A percentile compares a stretch with the other conserved stretches of the same genome.
These are phyloP conservation scores for Aegilops tauschii DNA, from an alignment of 176 grass and related monocot genomes.

Conservation along the genomic window DNA sequence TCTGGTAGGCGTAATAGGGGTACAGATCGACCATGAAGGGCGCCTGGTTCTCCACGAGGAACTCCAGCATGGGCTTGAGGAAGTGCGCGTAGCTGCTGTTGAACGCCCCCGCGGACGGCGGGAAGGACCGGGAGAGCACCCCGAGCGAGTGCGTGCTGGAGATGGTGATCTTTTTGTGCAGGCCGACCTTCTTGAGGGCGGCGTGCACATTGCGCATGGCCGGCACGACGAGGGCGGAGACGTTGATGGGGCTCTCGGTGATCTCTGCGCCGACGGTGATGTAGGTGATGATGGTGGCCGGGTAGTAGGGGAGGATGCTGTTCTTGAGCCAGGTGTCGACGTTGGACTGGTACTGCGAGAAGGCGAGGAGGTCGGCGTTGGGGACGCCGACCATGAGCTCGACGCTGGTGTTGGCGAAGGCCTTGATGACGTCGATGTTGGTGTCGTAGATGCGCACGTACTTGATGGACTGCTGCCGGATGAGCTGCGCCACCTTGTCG, in stretches of 20 bases:
- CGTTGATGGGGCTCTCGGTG: conserved; percentile 70
- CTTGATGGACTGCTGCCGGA: conserved; percentile 78
- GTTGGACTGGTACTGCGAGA: conserved; percentile 97
- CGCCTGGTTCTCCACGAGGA: conserved; percentile 84
- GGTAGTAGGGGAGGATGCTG: conserved; percentile 91
- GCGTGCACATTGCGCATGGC: conserved; percentile 88
- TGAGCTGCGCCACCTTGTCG: conserved; percentile 77
- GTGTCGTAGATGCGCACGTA: conserved; percentile 93
- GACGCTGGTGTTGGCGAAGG: conserved; percentile 87
- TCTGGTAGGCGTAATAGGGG: conserved; percentile 91
- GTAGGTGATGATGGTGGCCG: conserved; percentile 71
- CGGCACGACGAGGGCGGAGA: conserved; percentile 70
- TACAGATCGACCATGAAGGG: conserved; percentile 99
- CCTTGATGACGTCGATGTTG: conserved; percentile 88
- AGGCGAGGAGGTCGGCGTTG: conserved; percentile 93
- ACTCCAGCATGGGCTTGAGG: conserved; percentile 92
- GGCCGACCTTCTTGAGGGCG: conserved; percentile 73
- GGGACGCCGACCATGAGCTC: conserved; percentile 96
- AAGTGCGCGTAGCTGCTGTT: conserved; percentile 92
- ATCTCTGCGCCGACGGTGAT: conserved; percentile 95
- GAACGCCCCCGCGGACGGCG: conserved; percentile 85
- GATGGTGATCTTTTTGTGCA: conserved; percentile 93
- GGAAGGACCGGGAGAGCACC: conserved; percentile 81
- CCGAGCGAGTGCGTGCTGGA: conserved; percentile 94
- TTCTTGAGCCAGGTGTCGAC: conserved; percentile 98